Conservation (phyloP, 305 asterid genomes). For the Petunia hybrid region DNA sequence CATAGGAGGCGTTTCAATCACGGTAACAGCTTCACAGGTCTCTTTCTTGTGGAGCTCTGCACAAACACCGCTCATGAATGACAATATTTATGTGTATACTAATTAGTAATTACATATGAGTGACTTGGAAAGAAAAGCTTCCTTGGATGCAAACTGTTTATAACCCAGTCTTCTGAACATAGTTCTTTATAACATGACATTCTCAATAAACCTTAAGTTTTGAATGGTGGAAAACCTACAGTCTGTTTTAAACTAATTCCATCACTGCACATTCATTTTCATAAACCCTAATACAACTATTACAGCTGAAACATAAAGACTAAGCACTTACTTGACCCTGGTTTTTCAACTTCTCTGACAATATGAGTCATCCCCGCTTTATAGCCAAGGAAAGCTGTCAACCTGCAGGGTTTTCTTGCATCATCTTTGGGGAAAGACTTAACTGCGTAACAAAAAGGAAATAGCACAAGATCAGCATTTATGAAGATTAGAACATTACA, state of each 20-base stretch:
- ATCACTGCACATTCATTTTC: not conserved
- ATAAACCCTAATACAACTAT: not conserved
- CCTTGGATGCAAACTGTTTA: not conserved
- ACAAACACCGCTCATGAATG: not conserved
- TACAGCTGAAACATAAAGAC: not conserved
- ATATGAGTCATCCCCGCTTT: conserved; percentile 96
- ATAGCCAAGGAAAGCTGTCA: conserved; percentile 86
- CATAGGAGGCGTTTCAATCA: conserved; percentile 84
- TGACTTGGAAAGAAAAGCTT: not conserved
- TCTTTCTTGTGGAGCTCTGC: conserved; percentile 92
- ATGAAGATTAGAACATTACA: not conserved
- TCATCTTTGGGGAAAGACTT: conserved; percentile 87
- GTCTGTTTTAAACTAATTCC: not conserved
- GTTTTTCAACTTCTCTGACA: conserved; percentile 89
- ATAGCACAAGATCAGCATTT: not conserved
- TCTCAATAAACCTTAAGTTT: not conserved
- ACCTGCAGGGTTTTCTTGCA: conserved; percentile 60
- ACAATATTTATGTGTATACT: not conserved
- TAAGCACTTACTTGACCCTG: conserved; percentile 77
- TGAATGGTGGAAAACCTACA: not conserved
- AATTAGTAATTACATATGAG: conserved; percentile 6
- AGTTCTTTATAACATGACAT: not conserved
- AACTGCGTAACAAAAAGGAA: conserved; percentile 51
- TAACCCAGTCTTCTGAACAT: not conserved
- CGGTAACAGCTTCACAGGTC: conserved; percentile 87